These are phyloP conservation scores for Rauvolfia tetraphylla DNA, from an alignment of 257 asterid genomes.

Conservation along the genomic window DNA sequence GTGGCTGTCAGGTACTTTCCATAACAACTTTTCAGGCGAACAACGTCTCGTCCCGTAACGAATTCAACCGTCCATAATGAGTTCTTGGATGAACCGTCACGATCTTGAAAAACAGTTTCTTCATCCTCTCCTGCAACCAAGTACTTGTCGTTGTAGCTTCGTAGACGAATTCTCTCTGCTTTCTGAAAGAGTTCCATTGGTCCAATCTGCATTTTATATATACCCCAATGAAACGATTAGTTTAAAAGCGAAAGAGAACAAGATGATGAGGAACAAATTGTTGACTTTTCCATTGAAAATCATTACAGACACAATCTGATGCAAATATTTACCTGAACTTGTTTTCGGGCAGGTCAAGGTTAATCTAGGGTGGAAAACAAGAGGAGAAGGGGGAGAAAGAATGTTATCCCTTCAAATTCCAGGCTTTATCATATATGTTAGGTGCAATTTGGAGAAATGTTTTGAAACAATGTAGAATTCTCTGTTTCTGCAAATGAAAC, in stretches of 20 bases:
- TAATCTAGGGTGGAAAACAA: too few relatives aligned
- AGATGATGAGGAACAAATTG: not conserved
- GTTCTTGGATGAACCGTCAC: slow-evolving; percentile 39
- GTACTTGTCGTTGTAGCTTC: slow-evolving; percentile 51
- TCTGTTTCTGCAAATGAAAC: not conserved
- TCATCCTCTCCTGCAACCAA: slow-evolving; percentile 59
- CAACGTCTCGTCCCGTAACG: slow-evolving; percentile 25
- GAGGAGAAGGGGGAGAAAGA: too few relatives aligned
- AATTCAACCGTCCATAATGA: slow-evolving; percentile 54
- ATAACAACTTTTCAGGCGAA: slow-evolving; percentile 57
- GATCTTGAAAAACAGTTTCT: slow-evolving; percentile 36
- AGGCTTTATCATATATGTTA: too few relatives aligned
- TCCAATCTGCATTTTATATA: not conserved
- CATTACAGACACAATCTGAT: not conserved
- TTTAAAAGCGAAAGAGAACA: not conserved
- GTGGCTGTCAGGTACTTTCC: slow-evolving; percentile 73
- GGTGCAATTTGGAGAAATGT: too few relatives aligned
- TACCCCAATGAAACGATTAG: too few relatives aligned
- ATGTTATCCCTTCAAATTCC: too few relatives aligned
- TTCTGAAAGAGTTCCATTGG: slow-evolving; percentile 59
- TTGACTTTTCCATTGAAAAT: not conserved
- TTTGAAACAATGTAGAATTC: not conserved
- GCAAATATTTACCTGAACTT: not conserved
- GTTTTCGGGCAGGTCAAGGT: too few relatives aligned
- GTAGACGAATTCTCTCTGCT: slow-evolving; percentile 46